Evolutionary conservation across 371 early-diverging fungal genomes (phyloP), one percentile per base, ranked within the genome.

Genomic region (Conidiobolus incongruus): DNA sequence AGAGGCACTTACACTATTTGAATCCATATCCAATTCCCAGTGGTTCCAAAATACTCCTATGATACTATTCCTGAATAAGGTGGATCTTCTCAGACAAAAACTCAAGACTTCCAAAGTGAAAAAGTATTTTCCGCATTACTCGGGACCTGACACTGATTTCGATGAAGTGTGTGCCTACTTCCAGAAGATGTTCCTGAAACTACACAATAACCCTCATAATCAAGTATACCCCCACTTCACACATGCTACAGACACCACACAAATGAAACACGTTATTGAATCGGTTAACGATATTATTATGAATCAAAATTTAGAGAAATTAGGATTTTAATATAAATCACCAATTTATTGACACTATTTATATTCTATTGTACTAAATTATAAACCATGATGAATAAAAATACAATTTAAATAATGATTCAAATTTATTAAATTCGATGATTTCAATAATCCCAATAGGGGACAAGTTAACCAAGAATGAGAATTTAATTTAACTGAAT

Each of bases 61-160:
- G 59, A 90, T 94, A 47, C 64, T 94, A 36, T 87, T 94, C 59
- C 56, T 94, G 47, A 94, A 94, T 73, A 94, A 94, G 65, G 82
- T 89, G 39, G 95, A 94, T 56, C 68, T 92, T 19, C 88, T 94
- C 66, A 74, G 72, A 50, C 67, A 72, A 41, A 94, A 92, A 61
- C 68, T 94, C 21, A 52, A 63, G 38, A 55, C 61, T 38, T 80
- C 84, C 1, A 79, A 82, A 12, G 66, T 94, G 45, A 60, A 53
- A 13, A 54, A 71, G 38, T 89, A 78, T 56, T 94, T 94, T 60
- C 86, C 95, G 1, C 92, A 92, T 48, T 94, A 74, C 52, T 51
- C 51, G 35, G 78, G 78, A n/a, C 7, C 38, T 0, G 19, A 19
- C 2, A 17, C 3, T 17, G 6, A 13, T 1, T 38, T 38, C 8